A percentile compares a stretch with the other conserved stretches of the same genome.
phyloP scores from a whole-genome alignment of 108 stramenopile species.

The Schizochytrium sp. region DNA sequence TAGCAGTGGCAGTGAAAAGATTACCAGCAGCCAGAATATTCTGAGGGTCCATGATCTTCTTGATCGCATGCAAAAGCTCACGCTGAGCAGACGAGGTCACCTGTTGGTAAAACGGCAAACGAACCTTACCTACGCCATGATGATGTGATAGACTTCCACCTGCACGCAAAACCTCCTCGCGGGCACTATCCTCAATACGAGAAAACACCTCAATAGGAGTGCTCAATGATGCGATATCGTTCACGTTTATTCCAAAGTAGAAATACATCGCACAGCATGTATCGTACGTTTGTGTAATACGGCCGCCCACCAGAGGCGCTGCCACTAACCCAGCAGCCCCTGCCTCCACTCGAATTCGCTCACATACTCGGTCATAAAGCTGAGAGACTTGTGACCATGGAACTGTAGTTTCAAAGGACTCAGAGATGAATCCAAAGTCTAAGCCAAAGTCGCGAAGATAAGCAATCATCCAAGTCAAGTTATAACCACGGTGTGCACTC shows the following conservation, averaged over 20 bases:
- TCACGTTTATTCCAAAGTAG: slow-evolving; percentile 87
- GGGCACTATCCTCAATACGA: slow-evolving; percentile 84
- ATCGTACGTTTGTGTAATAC: slow-evolving; percentile 94
- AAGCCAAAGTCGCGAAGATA: slow-evolving; percentile 94
- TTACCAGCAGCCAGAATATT: slow-evolving; percentile 60
- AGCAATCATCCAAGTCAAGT: slow-evolving; percentile 92
- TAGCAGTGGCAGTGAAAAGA: background rate
- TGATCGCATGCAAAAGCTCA: slow-evolving; percentile 62
- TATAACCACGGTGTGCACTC: slow-evolving; percentile 86
- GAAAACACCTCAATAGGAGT: slow-evolving; percentile 79
- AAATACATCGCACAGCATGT: slow-evolving; percentile 94
- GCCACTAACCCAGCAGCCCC: slow-evolving; percentile 80
- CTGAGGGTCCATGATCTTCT: slow-evolving; percentile 63
- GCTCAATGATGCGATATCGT: slow-evolving; percentile 67
- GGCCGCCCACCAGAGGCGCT: slow-evolving; percentile 83
- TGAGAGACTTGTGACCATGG: slow-evolving; percentile 85
- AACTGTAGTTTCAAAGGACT: slow-evolving; percentile 93
- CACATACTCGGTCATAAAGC: slow-evolving; percentile 79
- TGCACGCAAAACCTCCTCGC: slow-evolving; percentile 83
- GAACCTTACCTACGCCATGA: slow-evolving; percentile 91
- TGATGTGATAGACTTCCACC: slow-evolving; percentile 94
- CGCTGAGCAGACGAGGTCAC: slow-evolving; percentile 62
- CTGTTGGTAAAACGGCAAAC: slow-evolving; percentile 75
- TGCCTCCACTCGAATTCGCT: slow-evolving; percentile 81
- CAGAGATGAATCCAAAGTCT: slow-evolving; percentile 85